Conservation (phyloP, 352 stramenopile genomes). For the Pythium monospermum region DNA sequence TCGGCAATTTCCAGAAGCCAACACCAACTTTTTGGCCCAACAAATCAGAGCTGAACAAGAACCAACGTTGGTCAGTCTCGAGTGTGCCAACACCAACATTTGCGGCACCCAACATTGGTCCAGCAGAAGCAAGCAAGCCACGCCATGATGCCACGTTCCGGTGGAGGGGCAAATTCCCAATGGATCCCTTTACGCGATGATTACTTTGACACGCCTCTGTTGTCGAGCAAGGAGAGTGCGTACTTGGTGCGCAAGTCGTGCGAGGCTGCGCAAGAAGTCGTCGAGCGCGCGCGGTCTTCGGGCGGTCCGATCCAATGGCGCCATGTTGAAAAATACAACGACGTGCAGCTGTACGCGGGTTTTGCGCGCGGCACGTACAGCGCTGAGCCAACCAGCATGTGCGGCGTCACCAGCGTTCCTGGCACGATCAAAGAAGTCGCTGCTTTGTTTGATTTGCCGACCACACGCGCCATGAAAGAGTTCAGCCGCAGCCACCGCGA, state of each 20-base stretch:
- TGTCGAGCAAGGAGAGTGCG: slow-evolving; percentile 56
- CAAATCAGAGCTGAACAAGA: no score
- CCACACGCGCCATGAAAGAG: slow-evolving; percentile 66
- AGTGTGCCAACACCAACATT: no score
- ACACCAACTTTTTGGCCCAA: background rate
- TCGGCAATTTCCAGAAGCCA: background rate
- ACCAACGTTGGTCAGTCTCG: no score
- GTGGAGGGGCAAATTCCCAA: no score
- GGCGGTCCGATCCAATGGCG: slow-evolving; percentile 68
- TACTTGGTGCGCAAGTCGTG: slow-evolving; percentile 82
- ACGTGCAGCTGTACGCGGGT: slow-evolving; percentile 73
- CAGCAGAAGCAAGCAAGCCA: no score
- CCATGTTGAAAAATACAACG: slow-evolving; percentile 70
- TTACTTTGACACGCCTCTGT: slow-evolving; percentile 65
- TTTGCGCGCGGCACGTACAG: slow-evolving; percentile 34
- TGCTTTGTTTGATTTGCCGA: slow-evolving; percentile 59
- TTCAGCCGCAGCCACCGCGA: slow-evolving; percentile 48
- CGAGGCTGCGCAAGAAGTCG: slow-evolving; percentile 72
- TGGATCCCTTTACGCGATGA: slow-evolving; percentile 76
- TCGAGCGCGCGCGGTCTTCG: slow-evolving; percentile 56
- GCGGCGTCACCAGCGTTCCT: slow-evolving; percentile 70
- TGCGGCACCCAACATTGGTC: no score
- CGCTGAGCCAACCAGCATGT: slow-evolving; percentile 52
- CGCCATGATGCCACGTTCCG: no score
- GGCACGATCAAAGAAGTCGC: slow-evolving; percentile 69